phyloP scores from a whole-genome alignment of 257 asterid genomes.

The Buddleja alternifolia region DNA sequence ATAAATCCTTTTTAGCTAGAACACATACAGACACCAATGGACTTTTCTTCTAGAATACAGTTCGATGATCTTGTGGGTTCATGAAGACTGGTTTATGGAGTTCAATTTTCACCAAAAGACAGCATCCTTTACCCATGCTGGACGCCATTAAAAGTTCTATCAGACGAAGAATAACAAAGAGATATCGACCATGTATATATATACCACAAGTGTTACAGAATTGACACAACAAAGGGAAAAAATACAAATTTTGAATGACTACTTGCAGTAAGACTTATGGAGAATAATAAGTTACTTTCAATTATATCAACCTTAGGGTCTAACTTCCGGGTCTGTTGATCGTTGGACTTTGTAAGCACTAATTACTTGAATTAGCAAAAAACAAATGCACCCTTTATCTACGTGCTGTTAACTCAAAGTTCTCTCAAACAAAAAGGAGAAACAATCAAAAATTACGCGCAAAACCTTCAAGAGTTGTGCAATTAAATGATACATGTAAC shows the following conservation, averaged over 20 bases:
- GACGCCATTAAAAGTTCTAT: background rate
- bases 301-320: background rate
- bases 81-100: slow-evolving; percentile 13
- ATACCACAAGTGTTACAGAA: background rate
- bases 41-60: slow-evolving; percentile 21
- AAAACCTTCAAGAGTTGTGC: background rate
- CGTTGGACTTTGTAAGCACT: background rate
- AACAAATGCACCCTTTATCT: background rate
- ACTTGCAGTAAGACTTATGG: too few relatives aligned
- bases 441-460: background rate
- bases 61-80: background rate
- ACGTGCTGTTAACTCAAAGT: too few relatives aligned
- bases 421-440: too few relatives aligned
- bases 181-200: background rate
- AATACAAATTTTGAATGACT: too few relatives aligned
- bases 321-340: background rate
- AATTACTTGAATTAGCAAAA: background rate
- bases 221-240: too few relatives aligned
- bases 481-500: background rate
- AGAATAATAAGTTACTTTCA: too few relatives aligned
- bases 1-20: background rate
- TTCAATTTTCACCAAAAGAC: too few relatives aligned
- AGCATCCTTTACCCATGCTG: background rate
- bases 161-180: background rate
- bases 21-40: slow-evolving; percentile 14